These are phyloP conservation scores for Aspergillus sp. DNA, from an alignment of 2,329 filamentous ascomycete species.

Conservation along the genomic window DNA sequence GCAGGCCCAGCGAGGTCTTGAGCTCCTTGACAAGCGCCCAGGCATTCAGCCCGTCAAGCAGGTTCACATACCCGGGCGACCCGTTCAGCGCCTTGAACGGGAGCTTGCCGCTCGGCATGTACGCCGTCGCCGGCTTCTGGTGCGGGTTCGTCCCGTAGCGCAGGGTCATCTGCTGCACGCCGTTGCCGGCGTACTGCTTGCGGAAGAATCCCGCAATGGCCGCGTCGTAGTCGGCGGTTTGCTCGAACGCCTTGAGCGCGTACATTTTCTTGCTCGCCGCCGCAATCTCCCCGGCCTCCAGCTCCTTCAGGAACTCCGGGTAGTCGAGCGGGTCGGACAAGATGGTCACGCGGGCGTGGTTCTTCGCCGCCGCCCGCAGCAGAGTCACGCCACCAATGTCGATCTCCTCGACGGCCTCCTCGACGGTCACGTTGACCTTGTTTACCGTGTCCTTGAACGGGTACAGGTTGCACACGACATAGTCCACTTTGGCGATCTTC, in stretches of 20 bases:
- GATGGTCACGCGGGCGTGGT: conserved; percentile 90
- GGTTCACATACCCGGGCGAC: conserved; percentile 91
- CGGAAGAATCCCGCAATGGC: conserved; percentile 97
- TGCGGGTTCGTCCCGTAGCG: conserved; percentile 97
- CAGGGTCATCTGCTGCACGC: conserved; percentile 71
- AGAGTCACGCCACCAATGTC: conserved; percentile 97
- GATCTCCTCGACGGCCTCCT: conserved; percentile 96
- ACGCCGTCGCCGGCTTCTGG: conserved; percentile 91
- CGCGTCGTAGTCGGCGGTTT: conserved; percentile 92
- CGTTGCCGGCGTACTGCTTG: conserved; percentile 84
- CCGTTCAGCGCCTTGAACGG: conserved; percentile 94
- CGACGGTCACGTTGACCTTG: conserved; percentile 92
- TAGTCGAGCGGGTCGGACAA: conserved; percentile 92
- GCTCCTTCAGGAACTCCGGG: conserved; percentile 82
- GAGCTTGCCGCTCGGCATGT: conserved; percentile 59
- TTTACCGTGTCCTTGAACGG: conserved; percentile 98
- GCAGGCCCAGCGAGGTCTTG: conserved; percentile 73
- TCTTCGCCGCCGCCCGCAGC: conserved; percentile 93
- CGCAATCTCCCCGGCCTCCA: conserved; percentile 75
- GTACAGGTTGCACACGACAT: conserved; percentile 96
- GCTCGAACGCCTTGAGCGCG: conserved; percentile 95
- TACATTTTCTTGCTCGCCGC: conserved; percentile 79
- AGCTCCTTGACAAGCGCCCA: conserved; percentile 97
- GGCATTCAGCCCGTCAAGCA: conserved; percentile 90
- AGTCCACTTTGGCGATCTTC: conserved; percentile 92